Conservation (phyloP, 2,329 filamentous ascomycete genomes). For the Trichoderma harzianum region DNA sequence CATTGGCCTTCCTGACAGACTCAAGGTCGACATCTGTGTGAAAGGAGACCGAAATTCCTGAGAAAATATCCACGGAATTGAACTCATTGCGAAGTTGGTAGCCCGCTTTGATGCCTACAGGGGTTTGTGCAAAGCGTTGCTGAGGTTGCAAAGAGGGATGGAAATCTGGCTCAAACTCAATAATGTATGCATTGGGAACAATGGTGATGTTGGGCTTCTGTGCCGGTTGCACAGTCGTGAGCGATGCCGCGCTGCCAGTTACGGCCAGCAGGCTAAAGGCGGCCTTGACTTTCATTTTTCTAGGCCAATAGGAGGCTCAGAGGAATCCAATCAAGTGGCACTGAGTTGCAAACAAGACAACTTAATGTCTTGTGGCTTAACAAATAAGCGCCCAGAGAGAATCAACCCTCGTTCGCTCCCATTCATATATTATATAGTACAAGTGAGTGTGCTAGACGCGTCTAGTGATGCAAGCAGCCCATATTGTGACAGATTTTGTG, state of each 20-base stretch:
- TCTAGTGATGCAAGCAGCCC: no score
- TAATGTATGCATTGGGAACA: background rate
- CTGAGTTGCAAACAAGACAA: no score
- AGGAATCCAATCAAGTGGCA: no score
- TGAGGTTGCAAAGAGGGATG: background rate
- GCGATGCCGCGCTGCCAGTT: background rate
- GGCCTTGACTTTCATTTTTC: background rate
- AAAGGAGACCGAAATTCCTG: background rate
- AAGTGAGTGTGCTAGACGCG: no score
- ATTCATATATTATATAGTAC: no score
- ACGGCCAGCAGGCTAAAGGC: background rate
- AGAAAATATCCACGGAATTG: background rate
- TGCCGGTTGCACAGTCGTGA: background rate
- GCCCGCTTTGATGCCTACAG: background rate
- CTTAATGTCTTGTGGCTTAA: no score
- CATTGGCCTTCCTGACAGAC: background rate
- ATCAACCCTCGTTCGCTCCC: no score
- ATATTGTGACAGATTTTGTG: no score
- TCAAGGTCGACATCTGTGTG: background rate
- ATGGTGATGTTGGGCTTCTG: background rate
- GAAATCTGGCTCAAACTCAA: slow-evolving; percentile 17
- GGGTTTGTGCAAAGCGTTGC: background rate
- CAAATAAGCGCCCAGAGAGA: no score
- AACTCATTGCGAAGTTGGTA: slow-evolving; percentile 2
- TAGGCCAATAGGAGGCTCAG: no score